Evolutionary conservation across 73 alveolate genomes (phyloP).

Genomic region (Uronychia setigera): DNA sequence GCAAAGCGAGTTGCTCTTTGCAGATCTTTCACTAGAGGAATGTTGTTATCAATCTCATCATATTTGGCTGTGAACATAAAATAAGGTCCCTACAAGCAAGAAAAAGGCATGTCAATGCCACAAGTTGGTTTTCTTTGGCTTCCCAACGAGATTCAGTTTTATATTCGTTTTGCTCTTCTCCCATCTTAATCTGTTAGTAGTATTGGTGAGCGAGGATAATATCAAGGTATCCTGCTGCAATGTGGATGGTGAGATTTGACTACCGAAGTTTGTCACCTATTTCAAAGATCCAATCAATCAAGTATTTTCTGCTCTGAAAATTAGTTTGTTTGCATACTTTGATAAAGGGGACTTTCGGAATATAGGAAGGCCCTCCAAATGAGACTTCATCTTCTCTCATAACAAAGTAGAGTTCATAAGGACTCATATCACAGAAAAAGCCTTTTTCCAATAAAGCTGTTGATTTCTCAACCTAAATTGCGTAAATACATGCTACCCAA

Average conservation of each 20-base stretch:
- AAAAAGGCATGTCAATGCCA: background rate
- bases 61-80: constrained; percentile 49
- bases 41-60: constrained; percentile 61
- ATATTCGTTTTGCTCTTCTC: constrained; percentile 24
- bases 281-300: constrained; percentile 66
- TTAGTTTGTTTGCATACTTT: background rate
- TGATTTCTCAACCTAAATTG: no score
- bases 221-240: constrained; percentile 53
- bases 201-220: constrained; percentile 4
- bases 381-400: background rate
- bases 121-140: background rate
- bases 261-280: constrained; percentile 56
- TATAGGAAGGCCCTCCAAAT: constrained; percentile 2
- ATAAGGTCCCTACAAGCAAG: constrained; percentile 17
- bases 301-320: constrained; percentile 36
- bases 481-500: no score
- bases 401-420: constrained; percentile 35
- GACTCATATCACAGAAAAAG: constrained; percentile 55
- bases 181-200: constrained; percentile 20
- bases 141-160: constrained; percentile 36
- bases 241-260: constrained; percentile 47
- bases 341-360: background rate
- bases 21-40: constrained; percentile 50
- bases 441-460: no score
- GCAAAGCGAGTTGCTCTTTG: constrained; percentile 19